Percentiles rank a stretch among this genome's conserved stretches.
These are phyloP conservation scores for Heterobasidion parviporum DNA, from an alignment of 1,284 basidiomycete genomes.

Conservation along the genomic window DNA sequence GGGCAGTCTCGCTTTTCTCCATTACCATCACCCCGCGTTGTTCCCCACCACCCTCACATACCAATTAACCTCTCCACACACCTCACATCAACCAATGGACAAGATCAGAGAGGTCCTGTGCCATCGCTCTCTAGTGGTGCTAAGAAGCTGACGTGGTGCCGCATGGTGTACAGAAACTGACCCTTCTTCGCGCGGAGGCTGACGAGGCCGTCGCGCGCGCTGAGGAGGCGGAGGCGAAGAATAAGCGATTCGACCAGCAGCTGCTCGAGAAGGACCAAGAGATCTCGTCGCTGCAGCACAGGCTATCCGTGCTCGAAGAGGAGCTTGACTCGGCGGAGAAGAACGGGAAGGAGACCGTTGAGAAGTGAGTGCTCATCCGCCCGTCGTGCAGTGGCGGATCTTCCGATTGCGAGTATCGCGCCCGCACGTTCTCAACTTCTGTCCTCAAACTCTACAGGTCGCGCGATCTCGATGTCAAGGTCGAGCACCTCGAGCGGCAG, in stretches of 20 bases:
- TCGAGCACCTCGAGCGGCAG: conserved; percentile 97
- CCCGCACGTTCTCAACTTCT: no score
- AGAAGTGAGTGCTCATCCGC: conserved; percentile 21
- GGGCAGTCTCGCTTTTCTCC: no score
- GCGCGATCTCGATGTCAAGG: conserved; percentile 96
- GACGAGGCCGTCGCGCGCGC: conserved; percentile 69
- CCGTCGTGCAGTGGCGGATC: no score
- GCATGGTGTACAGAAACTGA: conserved; percentile 43
- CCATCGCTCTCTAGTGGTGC: background rate
- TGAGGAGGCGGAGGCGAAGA: conserved; percentile 68
- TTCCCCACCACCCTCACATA: background rate
- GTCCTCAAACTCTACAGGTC: conserved; percentile 44
- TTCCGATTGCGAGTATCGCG: no score
- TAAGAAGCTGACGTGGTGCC: background rate
- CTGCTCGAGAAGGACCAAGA: conserved; percentile 80
- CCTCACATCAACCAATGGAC: background rate
- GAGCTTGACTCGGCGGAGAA: conserved; percentile 96
- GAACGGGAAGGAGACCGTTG: conserved; percentile 93
- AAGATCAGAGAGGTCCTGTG: background rate
- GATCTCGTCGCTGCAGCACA: conserved; percentile 78
- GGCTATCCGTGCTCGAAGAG: conserved; percentile 72
- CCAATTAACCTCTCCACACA: background rate
- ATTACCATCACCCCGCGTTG: background rate
- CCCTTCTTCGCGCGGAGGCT: conserved; percentile 68
- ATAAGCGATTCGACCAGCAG: conserved; percentile 71